A percentile compares a stretch with the other conserved stretches of the same genome.
phyloP scores from a whole-genome alignment of 2,329 filamentous ascomycete species.

The Botrytis tulipae region DNA sequence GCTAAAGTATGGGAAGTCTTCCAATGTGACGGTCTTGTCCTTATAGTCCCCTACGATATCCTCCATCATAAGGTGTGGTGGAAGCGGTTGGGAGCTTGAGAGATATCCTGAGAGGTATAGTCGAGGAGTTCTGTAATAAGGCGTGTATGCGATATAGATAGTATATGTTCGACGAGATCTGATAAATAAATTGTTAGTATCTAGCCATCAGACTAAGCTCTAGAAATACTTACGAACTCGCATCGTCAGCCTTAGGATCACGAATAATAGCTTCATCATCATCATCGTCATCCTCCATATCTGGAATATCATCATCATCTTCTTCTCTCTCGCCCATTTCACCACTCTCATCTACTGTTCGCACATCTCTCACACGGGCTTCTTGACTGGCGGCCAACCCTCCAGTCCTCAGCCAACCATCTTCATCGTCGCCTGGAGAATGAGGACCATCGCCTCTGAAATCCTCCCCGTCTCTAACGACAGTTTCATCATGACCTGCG shows the following conservation, averaged over 20 bases:
- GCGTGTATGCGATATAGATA: constrained; percentile 96
- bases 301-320: constrained; percentile 82
- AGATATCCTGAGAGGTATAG: constrained; percentile 92
- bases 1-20: constrained; percentile 94
- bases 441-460: constrained; percentile 49
- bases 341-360: constrained; percentile 85
- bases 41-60: constrained; percentile 96
- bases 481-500: constrained; percentile 79
- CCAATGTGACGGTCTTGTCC: constrained; percentile 96
- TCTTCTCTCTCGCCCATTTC: constrained; percentile 75
- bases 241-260: constrained; percentile 51
- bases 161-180: constrained; percentile 91
- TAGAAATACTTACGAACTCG: constrained; percentile 34
- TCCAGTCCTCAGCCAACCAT: constrained; percentile 89
- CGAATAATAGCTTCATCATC: constrained; percentile 93
- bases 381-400: constrained; percentile 73
- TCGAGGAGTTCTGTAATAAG: constrained; percentile 93
- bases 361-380: constrained; percentile 74
- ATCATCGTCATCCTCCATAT: constrained; percentile 97
- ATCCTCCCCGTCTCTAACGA: constrained; percentile 77
- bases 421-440: constrained; percentile 62
- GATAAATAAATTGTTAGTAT: background rate
- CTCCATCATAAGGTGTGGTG: constrained; percentile 88
- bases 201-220: background rate
- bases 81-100: constrained; percentile 74